Conservation (phyloP, 116 monocot genomes). For the Iris pallida region DNA sequence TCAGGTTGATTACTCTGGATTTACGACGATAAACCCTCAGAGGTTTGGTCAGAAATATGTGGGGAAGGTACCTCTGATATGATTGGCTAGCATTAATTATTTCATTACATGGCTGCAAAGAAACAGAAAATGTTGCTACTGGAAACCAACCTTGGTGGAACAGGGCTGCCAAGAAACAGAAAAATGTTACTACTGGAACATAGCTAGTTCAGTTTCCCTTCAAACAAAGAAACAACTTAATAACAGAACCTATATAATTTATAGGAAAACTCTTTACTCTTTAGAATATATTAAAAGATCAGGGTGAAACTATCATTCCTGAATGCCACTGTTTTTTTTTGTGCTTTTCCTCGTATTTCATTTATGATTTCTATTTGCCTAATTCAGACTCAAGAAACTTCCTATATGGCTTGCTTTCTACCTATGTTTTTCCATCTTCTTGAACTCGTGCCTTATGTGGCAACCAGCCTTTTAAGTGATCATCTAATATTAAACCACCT, state of each 20-base stretch:
- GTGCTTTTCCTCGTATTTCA: not conserved
- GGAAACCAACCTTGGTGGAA: not conserved
- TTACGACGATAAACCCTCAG: constrained; percentile 99
- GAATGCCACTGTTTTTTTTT: not conserved
- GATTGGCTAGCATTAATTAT: not conserved
- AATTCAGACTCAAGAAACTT: not conserved
- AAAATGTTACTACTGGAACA: not conserved
- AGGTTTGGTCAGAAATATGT: constrained; percentile 99
- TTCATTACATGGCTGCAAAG: not conserved
- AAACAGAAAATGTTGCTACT: not conserved
- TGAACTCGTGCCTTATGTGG: not conserved
- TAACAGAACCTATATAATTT: not conserved
- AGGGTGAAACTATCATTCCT: not conserved
- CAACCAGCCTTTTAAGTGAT: not conserved
- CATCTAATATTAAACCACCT: not conserved
- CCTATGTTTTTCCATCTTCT: not conserved
- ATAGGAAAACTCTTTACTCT: not conserved
- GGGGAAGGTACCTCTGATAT: constrained; percentile 65
- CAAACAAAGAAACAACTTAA: not conserved
- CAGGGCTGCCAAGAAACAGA: not conserved
- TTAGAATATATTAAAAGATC: not conserved
- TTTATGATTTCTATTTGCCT: not conserved
- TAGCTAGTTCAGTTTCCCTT: not conserved
- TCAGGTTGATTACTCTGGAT: constrained; percentile 98
- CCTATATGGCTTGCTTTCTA: not conserved